These are phyloP conservation scores for Conticribra weissflogii DNA, from an alignment of 108 stramenopile genomes.

Conservation along the genomic window DNA sequence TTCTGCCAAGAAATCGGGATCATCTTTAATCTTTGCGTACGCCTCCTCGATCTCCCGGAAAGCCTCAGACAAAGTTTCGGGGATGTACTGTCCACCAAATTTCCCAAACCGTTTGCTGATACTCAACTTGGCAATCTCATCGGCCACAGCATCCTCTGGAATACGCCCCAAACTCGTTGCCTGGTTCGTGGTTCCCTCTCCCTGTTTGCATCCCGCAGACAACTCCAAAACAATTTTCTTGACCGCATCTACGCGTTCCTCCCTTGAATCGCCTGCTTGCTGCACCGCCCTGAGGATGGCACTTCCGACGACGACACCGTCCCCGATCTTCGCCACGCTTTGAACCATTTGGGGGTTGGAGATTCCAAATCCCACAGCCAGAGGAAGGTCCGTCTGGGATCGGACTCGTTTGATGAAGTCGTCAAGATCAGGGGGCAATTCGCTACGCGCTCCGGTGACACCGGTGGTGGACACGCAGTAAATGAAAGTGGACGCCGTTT, in stretches of 20 bases:
- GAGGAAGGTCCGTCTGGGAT: conserved; percentile 85
- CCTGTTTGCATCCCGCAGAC: conserved; percentile 71
- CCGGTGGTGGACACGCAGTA: conserved; percentile 98
- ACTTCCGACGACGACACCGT: conserved; percentile 97
- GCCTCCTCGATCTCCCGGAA: conserved; percentile 93
- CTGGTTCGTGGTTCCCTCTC: conserved; percentile 62
- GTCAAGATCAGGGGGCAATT: conserved; percentile 85
- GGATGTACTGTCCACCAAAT: conserved; percentile 98
- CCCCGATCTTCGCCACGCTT: conserved; percentile 89
- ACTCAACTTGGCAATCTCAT: conserved; percentile 44
- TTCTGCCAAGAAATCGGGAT: conserved; percentile 94
- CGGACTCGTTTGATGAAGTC: conserved; percentile 92
- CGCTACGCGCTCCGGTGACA: conserved; percentile 90
- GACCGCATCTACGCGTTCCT: conserved; percentile 80
- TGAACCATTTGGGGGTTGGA: conserved; percentile 89
- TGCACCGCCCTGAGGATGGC: conserved; percentile 95
- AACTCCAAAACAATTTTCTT: conserved; percentile 73
- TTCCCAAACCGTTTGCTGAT: conserved; percentile 80
- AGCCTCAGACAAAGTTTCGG: conserved; percentile 95
- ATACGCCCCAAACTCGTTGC: conserved; percentile 75
- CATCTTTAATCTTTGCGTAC: conserved; percentile 85
- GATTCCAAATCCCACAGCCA: conserved; percentile 98
- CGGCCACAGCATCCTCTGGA: conserved; percentile 56
- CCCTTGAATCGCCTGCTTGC: conserved; percentile 70
- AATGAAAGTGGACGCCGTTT: conserved; percentile 89